These are phyloP conservation scores for Saccharomycodes ludwigii DNA, from an alignment of 805 yeast genomes.

Conservation along the genomic window DNA sequence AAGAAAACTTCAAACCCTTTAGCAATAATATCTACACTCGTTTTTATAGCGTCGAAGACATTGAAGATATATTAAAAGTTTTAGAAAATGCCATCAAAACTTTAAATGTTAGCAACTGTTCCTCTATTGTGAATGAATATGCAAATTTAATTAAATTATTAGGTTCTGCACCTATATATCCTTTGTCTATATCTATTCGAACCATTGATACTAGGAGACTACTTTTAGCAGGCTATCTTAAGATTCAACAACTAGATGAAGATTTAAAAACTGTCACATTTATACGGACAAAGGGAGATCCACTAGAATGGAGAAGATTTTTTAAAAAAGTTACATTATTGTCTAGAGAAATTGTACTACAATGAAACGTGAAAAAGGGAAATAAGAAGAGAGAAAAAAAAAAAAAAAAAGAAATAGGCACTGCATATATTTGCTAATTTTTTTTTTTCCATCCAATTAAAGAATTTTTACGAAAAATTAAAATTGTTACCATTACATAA, in stretches of 20 bases:
- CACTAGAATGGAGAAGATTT: slow-evolving; percentile 60
- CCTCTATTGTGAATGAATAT: slow-evolving; percentile 14
- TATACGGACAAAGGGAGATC: slow-evolving; percentile 48
- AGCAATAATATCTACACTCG: slow-evolving; percentile 12
- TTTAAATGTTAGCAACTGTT: slow-evolving; percentile 15
- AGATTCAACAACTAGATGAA: slow-evolving; percentile 28
- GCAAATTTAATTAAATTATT: slow-evolving; percentile 6
- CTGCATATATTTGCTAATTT: no score
- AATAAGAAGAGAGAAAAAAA: no score
- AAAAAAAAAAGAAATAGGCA: no score
- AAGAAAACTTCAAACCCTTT: slow-evolving; percentile 3
- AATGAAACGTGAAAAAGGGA: no score
- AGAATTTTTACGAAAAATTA: no score
- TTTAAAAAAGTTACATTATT: slow-evolving; percentile 44
- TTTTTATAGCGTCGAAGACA: slow-evolving; percentile 18
- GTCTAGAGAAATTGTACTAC: slow-evolving; percentile 44
- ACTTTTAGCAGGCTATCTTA: slow-evolving; percentile 34
- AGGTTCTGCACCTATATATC: slow-evolving; percentile 19
- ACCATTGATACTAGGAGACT: slow-evolving; percentile 34
- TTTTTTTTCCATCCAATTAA: no score
- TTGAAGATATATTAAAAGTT: slow-evolving; percentile 17
- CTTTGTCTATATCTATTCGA: slow-evolving; percentile 26
- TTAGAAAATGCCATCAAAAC: slow-evolving; percentile 20
- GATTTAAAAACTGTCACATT: slow-evolving; percentile 40
- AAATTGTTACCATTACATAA: no score